Conservation (phyloP, 805 yeast species). For the Saccharomycopsis microspora region DNA sequence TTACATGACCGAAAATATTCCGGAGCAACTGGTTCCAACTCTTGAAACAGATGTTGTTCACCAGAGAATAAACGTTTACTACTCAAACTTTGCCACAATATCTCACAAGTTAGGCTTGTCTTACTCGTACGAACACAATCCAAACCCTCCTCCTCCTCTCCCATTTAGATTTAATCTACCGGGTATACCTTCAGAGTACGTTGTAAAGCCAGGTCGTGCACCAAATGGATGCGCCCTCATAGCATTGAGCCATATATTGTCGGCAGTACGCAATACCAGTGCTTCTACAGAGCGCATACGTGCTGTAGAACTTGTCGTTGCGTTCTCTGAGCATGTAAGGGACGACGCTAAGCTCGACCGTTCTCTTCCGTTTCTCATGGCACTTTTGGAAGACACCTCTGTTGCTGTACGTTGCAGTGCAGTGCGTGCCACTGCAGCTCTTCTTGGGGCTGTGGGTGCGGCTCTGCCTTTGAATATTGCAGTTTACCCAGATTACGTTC, state of each 20-base stretch:
- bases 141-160: not conserved
- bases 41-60: not conserved
- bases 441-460: constrained; percentile 49
- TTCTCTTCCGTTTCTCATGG: constrained; percentile 66
- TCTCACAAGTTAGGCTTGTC: constrained; percentile 29
- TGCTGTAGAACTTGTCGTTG: constrained; percentile 67
- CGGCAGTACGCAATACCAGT: constrained; percentile 49
- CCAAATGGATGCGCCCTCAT: constrained; percentile 41
- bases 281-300: constrained; percentile 48
- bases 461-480: constrained; percentile 67
- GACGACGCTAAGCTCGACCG: constrained; percentile 85
- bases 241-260: constrained; percentile 43
- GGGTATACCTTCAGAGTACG: constrained; percentile 37
- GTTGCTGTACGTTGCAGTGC: constrained; percentile 59
- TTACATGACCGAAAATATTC: constrained; percentile 29
- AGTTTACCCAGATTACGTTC: constrained; percentile 70
- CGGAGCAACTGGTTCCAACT: no score
- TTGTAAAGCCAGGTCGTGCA: constrained; percentile 27
- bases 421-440: constrained; percentile 51
- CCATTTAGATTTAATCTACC: constrained; percentile 39
- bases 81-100: constrained; percentile 44
- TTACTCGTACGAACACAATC: constrained; percentile 16
- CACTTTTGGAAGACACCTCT: constrained; percentile 59
- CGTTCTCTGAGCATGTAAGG: constrained; percentile 60
- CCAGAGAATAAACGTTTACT: constrained; percentile 45